Evolutionary conservation across 305 asterid genomes (phyloP), one percentile per base, ranked within the genome.

Genomic region (Solanum hybrid): DNA sequence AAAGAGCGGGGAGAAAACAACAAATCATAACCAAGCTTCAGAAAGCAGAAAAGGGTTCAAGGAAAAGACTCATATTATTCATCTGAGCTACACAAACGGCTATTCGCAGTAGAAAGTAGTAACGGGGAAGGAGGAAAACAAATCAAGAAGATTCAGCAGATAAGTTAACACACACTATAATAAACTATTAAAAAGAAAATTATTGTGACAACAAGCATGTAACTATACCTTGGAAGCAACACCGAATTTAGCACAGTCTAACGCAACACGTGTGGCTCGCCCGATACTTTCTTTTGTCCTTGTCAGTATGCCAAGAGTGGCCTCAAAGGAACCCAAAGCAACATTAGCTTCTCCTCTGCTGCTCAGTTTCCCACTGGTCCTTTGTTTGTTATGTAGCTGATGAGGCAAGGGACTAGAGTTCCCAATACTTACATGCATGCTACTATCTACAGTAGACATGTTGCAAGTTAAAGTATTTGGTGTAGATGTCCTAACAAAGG

Each of bases 221-320:
- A 93, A 81, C 82, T 83, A 88, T 94, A 97, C 99, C 98, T 95
- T 94, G 88, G 96, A 91, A 89, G 98, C 98, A 91, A 94, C 94
- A 78, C 99, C 98, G 90, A 90, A 89, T 90, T 97, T 96, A 68
- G 98, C 98, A 93, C 97, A 96, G 91, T 96, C 99, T 78, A 97
- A 96, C 70, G 99, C 99, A 90, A 94, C 86, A 89, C 96, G 96
- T 27, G 99, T 97, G n/a, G 99, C 98, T 79, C 97, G 94, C 78
- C 94, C 95, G 78, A 97, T 97, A 94, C 94, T 95, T 92, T 97
- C 98, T 91, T 95, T 97, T 73, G 98, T 95, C 95, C 99, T 93
- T 6, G 98, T 95, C 91, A 97, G 92, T 61, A 95, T 92, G 92
- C 93, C 96, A 90, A 97, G 94, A 91, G 92, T 77, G 36, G 94